Evolutionary conservation across 2,329 filamentous ascomycete genomes (phyloP).

Genomic region (Penicillium sp.): DNA sequence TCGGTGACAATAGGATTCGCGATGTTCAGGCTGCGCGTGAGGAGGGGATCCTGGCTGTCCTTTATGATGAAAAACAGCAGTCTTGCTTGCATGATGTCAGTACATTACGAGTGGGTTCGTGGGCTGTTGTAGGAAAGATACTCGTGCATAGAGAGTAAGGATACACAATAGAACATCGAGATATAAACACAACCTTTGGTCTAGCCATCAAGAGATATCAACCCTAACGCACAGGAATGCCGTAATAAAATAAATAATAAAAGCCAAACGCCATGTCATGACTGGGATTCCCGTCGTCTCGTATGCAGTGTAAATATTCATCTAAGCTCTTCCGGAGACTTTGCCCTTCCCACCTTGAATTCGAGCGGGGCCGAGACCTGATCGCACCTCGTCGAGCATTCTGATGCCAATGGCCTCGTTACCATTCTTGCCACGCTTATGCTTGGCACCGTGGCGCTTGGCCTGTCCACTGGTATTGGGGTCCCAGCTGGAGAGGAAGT

Average conservation of each 20-base stretch:
- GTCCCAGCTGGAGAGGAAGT: conserved; percentile 70
- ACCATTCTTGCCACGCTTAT: conserved; percentile 71
- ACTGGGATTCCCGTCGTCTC: conserved; percentile 22
- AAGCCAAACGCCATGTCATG: conserved; percentile 24
- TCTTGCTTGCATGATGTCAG: neutral
- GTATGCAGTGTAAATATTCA: conserved; percentile 15
- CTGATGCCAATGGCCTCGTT: conserved; percentile 77
- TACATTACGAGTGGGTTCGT: conserved; percentile 11
- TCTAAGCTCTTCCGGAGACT: conserved; percentile 32
- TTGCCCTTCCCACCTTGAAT: conserved; percentile 39
- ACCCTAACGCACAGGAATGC: conserved; percentile 17
- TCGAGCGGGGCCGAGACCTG: conserved; percentile 72
- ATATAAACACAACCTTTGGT: conserved; percentile 19
- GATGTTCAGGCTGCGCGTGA: conserved; percentile 25
- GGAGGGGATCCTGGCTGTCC: conserved; percentile 23
- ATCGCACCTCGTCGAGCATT: conserved; percentile 86
- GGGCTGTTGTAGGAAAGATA: conserved; percentile 7
- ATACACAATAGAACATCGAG: neutral
- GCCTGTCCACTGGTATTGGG: conserved; percentile 41
- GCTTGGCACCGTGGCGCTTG: conserved; percentile 45
- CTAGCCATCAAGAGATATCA: conserved; percentile 14
- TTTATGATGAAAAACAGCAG: conserved; percentile 17
- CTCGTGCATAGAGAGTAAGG: conserved; percentile 7
- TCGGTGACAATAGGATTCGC: conserved; percentile 27
- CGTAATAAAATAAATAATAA: conserved; percentile 13